phyloP scores from a whole-genome alignment of 73 alveolate genomes.

The Paramecium octaurelia region DNA sequence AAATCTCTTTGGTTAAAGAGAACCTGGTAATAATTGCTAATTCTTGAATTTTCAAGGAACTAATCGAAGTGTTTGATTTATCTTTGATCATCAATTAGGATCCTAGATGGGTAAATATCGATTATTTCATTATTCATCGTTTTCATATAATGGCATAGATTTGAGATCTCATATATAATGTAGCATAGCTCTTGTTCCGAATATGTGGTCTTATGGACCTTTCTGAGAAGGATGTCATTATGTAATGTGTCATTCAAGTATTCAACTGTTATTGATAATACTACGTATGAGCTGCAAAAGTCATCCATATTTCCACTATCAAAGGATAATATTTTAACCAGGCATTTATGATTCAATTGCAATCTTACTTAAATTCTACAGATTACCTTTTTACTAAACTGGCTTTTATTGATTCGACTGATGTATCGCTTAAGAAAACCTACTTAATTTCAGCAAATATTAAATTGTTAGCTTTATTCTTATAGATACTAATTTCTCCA shows the following conservation, averaged over 20 bases:
- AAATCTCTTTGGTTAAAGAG: neutral
- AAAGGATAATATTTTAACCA: neutral
- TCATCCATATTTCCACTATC: neutral
- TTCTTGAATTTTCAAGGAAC: neutral
- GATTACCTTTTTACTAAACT: neutral
- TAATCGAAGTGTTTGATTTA: neutral
- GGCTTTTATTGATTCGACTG: neutral
- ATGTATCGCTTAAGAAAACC: neutral
- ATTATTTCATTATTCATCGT: neutral
- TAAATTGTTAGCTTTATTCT: neutral
- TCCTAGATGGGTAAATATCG: neutral
- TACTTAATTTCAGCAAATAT: neutral
- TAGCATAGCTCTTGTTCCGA: constrained; percentile 9
- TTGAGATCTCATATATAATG: neutral
- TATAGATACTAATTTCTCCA: constrained; percentile 6
- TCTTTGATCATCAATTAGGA: neutral
- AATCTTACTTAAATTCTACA: neutral
- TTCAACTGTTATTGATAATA: neutral
- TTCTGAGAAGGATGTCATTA: neutral
- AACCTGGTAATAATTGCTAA: neutral
- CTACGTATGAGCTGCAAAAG: neutral
- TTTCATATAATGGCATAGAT: neutral
- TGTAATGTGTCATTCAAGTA: neutral
- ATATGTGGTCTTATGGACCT: neutral
- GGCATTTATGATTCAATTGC: neutral